Percentiles rank a stretch among this genome's conserved stretches.
phyloP scores from a whole-genome alignment of 176 grass and related monocot genomes.

The Panicum miliaceum region DNA sequence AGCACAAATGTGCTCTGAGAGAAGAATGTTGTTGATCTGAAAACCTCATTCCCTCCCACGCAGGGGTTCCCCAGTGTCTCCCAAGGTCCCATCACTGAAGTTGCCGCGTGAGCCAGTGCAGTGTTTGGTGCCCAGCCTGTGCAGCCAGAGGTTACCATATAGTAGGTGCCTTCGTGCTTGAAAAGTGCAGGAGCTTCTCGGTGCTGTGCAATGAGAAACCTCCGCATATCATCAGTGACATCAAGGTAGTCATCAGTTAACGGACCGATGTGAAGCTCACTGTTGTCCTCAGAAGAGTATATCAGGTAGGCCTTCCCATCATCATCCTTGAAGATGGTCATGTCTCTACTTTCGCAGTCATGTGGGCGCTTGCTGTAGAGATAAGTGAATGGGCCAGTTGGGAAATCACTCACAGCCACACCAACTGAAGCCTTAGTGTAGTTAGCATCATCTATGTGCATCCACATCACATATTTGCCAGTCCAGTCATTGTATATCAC shows the following conservation, averaged over 20 bases:
- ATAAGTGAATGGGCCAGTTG: slow-evolving; percentile 84
- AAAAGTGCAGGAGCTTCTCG: slow-evolving; percentile 89
- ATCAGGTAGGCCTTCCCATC: slow-evolving; percentile 88
- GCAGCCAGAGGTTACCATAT: slow-evolving; percentile 96
- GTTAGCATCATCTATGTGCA: slow-evolving; percentile 94
- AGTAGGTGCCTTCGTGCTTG: slow-evolving; percentile 86
- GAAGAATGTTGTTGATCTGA: slow-evolving; percentile 88
- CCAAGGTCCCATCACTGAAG: slow-evolving; percentile 88
- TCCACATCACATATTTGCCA: slow-evolving; percentile 94
- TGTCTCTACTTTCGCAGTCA: slow-evolving; percentile 89
- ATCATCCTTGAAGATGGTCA: slow-evolving; percentile 97
- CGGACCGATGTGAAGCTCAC: slow-evolving; percentile 81
- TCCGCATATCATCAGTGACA: slow-evolving; percentile 57
- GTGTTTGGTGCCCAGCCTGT: slow-evolving; percentile 90
- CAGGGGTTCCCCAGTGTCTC: slow-evolving; percentile 89
- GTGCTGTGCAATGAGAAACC: slow-evolving; percentile 69
- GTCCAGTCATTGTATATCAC: slow-evolving; percentile 91
- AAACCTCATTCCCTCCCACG: slow-evolving; percentile 77
- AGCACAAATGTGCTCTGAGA: slow-evolving; percentile 92
- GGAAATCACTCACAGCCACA: slow-evolving; percentile 62
- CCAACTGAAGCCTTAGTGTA: slow-evolving; percentile 94
- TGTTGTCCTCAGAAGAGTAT: slow-evolving; percentile 95
- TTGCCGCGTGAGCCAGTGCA: slow-evolving; percentile 78
- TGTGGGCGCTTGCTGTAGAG: slow-evolving; percentile 88
- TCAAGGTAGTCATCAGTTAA: slow-evolving; percentile 90